These are phyloP conservation scores for Eucalyptus regnans DNA, from an alignment of 345 rosid genomes.

Conservation along the genomic window DNA sequence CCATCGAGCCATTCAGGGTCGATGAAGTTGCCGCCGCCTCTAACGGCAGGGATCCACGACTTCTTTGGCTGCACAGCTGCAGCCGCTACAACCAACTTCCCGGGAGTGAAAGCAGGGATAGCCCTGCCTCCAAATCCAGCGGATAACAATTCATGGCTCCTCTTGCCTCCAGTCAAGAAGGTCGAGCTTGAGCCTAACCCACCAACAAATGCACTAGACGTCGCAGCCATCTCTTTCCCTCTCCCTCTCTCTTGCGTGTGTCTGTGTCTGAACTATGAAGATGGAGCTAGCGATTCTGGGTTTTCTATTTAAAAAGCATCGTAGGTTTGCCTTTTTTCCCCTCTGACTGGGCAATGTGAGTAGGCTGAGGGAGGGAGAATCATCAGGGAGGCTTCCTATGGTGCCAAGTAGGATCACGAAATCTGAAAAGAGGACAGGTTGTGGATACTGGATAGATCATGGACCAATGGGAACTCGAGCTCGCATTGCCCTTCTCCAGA, in stretches of 20 bases:
- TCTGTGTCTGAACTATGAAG: neutral
- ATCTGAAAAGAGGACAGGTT: constrained; percentile 32
- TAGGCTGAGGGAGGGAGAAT: neutral
- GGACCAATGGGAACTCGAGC: constrained; percentile 42
- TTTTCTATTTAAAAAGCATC: neutral
- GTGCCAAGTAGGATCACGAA: constrained; percentile 50
- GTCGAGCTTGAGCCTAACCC: constrained; percentile 86
- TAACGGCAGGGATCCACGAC: constrained; percentile 93
- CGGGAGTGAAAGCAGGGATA: constrained; percentile 4
- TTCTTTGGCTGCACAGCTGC: constrained; percentile 38
- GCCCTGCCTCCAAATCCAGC: constrained; percentile 2
- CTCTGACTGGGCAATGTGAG: neutral
- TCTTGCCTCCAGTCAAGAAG: constrained; percentile 52
- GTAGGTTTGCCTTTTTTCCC: neutral
- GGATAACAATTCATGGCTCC: constrained; percentile 18
- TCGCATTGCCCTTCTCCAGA: neutral
- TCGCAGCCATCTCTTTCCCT: constrained; percentile 9
- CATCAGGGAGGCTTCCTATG: constrained; percentile 13
- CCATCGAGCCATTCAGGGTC: constrained; percentile 99
- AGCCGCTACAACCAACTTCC: constrained; percentile 39
- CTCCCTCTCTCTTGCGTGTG: neutral
- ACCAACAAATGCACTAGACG: constrained; percentile 54
- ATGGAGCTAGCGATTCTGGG: neutral
- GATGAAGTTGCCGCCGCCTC: constrained; percentile 71
- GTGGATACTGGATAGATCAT: constrained; percentile 81